phyloP scores from a whole-genome alignment of 2,329 filamentous ascomycete genomes.

The Xylariomycetidae sp. region DNA sequence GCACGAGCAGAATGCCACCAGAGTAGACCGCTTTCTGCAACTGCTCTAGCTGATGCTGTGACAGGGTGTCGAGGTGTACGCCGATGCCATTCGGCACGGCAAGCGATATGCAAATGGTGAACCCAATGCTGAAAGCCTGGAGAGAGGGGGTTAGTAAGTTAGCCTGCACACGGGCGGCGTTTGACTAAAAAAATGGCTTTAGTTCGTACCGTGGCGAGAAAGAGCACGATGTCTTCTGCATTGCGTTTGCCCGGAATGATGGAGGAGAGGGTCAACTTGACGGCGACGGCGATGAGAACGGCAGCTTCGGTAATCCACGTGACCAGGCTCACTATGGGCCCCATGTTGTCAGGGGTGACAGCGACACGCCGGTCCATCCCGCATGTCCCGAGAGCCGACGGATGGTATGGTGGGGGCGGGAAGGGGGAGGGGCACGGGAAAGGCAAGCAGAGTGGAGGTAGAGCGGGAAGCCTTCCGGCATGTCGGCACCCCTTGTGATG shows the following conservation, averaged over 20 bases:
- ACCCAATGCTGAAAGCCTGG: slow-evolving; percentile 11
- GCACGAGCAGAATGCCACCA: slow-evolving; percentile 9
- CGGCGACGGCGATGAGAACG: slow-evolving; percentile 9
- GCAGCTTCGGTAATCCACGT: slow-evolving; percentile 12
- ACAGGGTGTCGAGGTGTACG: slow-evolving; percentile 8
- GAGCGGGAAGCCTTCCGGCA: no score
- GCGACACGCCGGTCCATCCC: slow-evolving; percentile 12
- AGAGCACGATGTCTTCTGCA: slow-evolving; percentile 8
- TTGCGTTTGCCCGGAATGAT: slow-evolving; percentile 7
- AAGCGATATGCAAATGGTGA: slow-evolving; percentile 11
- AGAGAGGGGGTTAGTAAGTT: slow-evolving; percentile 3
- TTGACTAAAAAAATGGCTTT: no score
- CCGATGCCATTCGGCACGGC: slow-evolving; percentile 13
- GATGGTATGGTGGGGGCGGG: no score
- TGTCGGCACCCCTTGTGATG: no score
- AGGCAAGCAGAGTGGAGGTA: no score
- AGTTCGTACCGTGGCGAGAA: slow-evolving; percentile 9
- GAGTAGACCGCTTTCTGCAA: slow-evolving; percentile 10
- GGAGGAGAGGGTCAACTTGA: slow-evolving; percentile 12
- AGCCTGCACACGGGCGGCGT: slow-evolving; percentile 2
- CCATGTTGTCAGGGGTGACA: slow-evolving; percentile 9
- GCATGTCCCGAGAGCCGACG: neutral
- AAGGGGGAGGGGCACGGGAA: no score
- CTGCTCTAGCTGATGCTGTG: slow-evolving; percentile 8
- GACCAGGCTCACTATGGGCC: slow-evolving; percentile 11